phyloP scores from a whole-genome alignment of 495 filamentous ascomycete species.

The Penicilliopsis zonata region DNA sequence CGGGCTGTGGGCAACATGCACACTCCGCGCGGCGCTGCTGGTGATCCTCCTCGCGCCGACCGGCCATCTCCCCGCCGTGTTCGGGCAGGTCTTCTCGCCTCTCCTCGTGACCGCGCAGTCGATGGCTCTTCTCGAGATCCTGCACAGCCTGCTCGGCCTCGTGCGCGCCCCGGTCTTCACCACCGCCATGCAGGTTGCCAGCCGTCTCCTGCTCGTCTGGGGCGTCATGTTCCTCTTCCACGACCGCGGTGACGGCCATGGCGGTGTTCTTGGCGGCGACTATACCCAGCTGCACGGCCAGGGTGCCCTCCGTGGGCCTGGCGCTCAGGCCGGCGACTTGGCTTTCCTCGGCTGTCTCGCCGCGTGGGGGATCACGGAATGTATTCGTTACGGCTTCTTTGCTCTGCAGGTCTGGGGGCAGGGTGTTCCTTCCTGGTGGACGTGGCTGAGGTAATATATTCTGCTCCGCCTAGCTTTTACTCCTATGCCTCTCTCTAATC shows the following conservation, averaged over 20 bases:
- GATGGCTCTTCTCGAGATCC: slow-evolving; percentile 65
- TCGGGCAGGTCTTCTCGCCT: slow-evolving; percentile 43
- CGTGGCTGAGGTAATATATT: slow-evolving; percentile 54
- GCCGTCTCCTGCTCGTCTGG: slow-evolving; percentile 77
- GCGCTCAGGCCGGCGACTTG: slow-evolving; percentile 22
- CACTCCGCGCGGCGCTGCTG: slow-evolving; percentile 44
- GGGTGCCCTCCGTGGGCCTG: not conserved
- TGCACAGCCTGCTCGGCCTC: slow-evolving; percentile 62
- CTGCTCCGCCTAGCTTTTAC: slow-evolving; percentile 1
- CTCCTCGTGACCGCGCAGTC: slow-evolving; percentile 75
- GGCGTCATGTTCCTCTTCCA: slow-evolving; percentile 58
- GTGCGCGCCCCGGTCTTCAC: slow-evolving; percentile 78
- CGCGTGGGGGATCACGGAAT: slow-evolving; percentile 80
- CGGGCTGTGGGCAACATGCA: slow-evolving; percentile 60
- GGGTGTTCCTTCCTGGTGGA: slow-evolving; percentile 47
- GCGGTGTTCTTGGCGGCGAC: slow-evolving; percentile 17
- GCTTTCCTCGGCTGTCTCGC: slow-evolving; percentile 39
- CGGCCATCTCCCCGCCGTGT: slow-evolving; percentile 36
- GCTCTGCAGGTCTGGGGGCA: slow-evolving; percentile 52
- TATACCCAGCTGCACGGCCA: slow-evolving; percentile 1
- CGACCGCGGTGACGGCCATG: slow-evolving; percentile 15
- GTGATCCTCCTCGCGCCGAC: slow-evolving; percentile 21
- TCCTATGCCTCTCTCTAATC: slow-evolving; percentile 3
- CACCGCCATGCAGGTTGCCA: slow-evolving; percentile 78
- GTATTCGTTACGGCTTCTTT: slow-evolving; percentile 83